Evolutionary conservation across 2,329 filamentous ascomycete species (phyloP), one percentile per base, ranked within the genome.

Genomic region (Aspergillus novofumigatus): DNA sequence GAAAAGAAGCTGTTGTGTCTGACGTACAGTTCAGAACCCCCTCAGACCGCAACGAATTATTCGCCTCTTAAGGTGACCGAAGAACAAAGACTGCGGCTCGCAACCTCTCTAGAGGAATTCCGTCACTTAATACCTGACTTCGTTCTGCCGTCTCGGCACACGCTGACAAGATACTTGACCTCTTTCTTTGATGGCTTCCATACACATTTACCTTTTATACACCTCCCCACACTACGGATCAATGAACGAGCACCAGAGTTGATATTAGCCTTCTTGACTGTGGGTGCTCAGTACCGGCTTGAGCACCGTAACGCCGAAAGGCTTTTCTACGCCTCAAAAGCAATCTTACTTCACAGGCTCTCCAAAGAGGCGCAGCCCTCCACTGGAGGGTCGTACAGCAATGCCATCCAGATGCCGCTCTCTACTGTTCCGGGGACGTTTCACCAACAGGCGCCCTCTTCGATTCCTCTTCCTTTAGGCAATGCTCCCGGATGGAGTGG

Each of bases 181-280:
- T 87, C 86, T 1, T 91, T 89, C 64, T 82, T 89, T 53, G 83
- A 81, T 57, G 86, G 87, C 0, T 89, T 90, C 57, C 79, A 85
- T 56, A 78, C 81, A 26, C 81, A 84, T 58, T 76, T 85, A 44
- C 83, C 82, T 0, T 84, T 90, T 59, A 75, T 91, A 28, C 88
- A 91, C 67, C 74, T 89, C 4, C 84, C 88, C 0, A 90, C 87
- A 0, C 77, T 90, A 49, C 78, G 80, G 1, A 81, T 86, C 0
- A 81, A 82, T 7, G 82, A 85, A n/a, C 80, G 85, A n/a, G 83
- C 86, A 0, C 82, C 87, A 0, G 88, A 90, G 69, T 75, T 91
- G 3, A 75, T 89, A 4, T 74, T 91, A 28, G 87, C 87, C 0
- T 82, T 90, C 17, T 77, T 87, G 23, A 86, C 88, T 0, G 83